Evolutionary conservation across 345 rosid genomes (phyloP).

Genomic region (Rhodamnia argentea): DNA sequence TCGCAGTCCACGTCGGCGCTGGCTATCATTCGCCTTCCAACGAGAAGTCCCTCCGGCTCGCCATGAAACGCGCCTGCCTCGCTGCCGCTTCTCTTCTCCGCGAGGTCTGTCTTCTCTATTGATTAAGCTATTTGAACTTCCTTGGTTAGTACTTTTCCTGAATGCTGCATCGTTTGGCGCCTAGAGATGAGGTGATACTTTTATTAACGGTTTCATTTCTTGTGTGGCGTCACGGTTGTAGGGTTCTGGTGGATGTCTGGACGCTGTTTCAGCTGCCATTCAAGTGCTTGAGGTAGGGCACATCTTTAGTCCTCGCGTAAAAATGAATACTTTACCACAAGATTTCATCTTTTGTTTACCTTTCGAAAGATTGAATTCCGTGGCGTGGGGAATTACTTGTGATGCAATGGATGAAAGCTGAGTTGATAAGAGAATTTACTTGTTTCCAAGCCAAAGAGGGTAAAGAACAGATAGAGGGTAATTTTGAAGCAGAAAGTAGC

Average conservation of each 20-base stretch:
- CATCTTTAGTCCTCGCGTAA: neutral
- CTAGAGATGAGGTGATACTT: neutral
- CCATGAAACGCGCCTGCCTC: conserved; percentile 87
- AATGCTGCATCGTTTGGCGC: neutral
- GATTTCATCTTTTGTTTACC: neutral
- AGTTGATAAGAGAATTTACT: neutral
- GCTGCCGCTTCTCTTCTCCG: conserved; percentile 75
- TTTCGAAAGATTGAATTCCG: neutral
- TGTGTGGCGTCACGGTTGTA: conserved; percentile 6
- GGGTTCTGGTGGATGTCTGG: conserved; percentile 58
- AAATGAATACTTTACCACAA: neutral
- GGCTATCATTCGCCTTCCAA: conserved; percentile 67
- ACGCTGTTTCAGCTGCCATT: conserved; percentile 86
- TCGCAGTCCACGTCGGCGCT: conserved; percentile 94
- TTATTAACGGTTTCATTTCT: neutral
- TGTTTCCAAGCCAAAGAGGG: neutral
- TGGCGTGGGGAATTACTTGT: neutral
- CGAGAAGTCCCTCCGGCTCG: conserved; percentile 72
- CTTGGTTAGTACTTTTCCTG: neutral
- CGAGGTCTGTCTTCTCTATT: conserved; percentile 29
- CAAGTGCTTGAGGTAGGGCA: conserved; percentile 70
- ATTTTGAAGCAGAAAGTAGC: neutral
- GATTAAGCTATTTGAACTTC: neutral
- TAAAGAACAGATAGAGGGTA: neutral
- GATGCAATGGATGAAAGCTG: neutral